Evolutionary conservation across 768 basidiomycete species (phyloP), one percentile per base, ranked within the genome.

Genomic region (Sporobolomyces roseus): DNA sequence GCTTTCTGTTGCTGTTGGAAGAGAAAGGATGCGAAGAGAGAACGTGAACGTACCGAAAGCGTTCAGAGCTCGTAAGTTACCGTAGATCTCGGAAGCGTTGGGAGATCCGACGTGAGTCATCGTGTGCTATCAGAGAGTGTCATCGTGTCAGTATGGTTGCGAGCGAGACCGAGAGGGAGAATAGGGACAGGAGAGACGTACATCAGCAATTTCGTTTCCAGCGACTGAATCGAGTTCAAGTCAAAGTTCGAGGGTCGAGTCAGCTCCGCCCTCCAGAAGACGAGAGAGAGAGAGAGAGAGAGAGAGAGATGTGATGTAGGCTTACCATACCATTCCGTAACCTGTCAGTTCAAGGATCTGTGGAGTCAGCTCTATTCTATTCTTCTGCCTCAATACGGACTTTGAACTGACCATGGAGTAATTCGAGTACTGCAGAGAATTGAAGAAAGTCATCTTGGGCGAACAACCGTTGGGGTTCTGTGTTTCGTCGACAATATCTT

Each of bases 191-290:
- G 12, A 38, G 36, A 36, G 13, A 78, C 87, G 87, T 76, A 87
- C 86, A 79, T 88, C 87, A 35, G 87, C 87, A 71, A 91, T 89
- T 77, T 91, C 89, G 76, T 90, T 90, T 27, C 89, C 89, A 5
- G 86, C 87, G 35, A 89, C 87, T 89, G 77, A 41, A 41, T 17
- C 89, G 81, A 33, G 12, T 33, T 9, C 53, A n/a, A 35, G n/a
- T n/a, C n/a, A n/a, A n/a, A n/a, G n/a, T n/a, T n/a, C n/a, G n/a
- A n/a, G n/a, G n/a, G n/a, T n/a, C n/a, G n/a, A n/a, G n/a, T 41
- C 38, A 41, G 38, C 17, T 41, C 17, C 17, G 10, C 9, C 17
- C 17, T 41, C 38, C 17, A 9, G 38, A 41, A 9, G 38, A 41
- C 9, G 38, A 32, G 30, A n/a, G n/a, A n/a, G n/a, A n/a, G n/a